Evolutionary conservation across 1,139 yeast genomes (phyloP), one percentile per base, ranked within the genome.

Genomic region (Hansenula sp.): DNA sequence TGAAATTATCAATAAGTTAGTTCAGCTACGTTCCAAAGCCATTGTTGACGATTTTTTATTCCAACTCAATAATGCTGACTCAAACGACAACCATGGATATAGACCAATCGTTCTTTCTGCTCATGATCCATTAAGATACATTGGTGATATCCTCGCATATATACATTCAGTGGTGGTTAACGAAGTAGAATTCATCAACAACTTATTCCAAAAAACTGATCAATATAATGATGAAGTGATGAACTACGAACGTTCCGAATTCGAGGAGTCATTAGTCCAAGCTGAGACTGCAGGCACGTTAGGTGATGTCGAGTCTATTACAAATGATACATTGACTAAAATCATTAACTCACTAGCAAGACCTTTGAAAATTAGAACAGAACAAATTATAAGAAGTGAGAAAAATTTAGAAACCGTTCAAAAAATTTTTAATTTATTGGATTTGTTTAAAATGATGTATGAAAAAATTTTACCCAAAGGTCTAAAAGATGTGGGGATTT

Each of bases 141-240:
- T 88, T 17, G 96, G 98, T 25, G 98, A 90, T 61, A 74, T 93
- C 29, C 67, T 93, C 38, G 99, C 99, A 0, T 87, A 88, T 68
- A 75, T 91, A 13, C 98, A 94, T 59, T 79, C 94, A 0, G 76
- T 89, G n/a, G 82, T 91, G 31, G 96, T 90, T 5, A 87, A 88
- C 62, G 99, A 94, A 62, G 74, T 81, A 33, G 99, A 94, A 59
- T 74, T 84, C 32, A 74, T 93, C 15, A 74, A 75, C 8, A 74
- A 76, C 11, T 58, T 84, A 44, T 74, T 84, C 47, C 72, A 72
- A 37, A 67, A n/a, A 5, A 13, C 6, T n/a, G 17, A n/a, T n/a
- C 4, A 13, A 4, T 5, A 71, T 38, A 68, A 65, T 35, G 58
- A 61, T 16, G 58, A 61, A 8, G 40, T 38, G 15, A 37, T 38